Evolutionary conservation across 306 rosid species (phyloP).

Genomic region (Inga leiocalycina): DNA sequence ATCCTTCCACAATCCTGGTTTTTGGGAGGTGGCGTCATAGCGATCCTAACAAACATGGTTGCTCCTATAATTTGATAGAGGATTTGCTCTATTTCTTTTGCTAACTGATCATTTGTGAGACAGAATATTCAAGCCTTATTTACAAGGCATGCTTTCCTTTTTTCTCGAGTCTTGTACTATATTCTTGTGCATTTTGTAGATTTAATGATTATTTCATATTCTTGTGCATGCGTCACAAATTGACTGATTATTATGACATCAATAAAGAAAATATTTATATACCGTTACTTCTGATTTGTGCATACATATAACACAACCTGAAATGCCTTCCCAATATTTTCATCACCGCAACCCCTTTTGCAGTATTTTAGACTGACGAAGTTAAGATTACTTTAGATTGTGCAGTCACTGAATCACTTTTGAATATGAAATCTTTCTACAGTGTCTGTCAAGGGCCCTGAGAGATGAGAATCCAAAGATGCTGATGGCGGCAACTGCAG

Average conservation of each 20-base stretch:
- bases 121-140: neutral
- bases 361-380: slow-evolving; percentile 22
- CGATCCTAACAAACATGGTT: neutral
- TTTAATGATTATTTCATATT: neutral
- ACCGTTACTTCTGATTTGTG: neutral
- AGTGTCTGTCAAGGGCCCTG: slow-evolving; percentile 90
- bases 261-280: neutral
- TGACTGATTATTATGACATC: neutral
- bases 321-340: slow-evolving; percentile 10
- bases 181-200: neutral
- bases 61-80: neutral
- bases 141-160: neutral
- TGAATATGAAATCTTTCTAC: slow-evolving; percentile 34
- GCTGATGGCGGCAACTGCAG: slow-evolving; percentile 91
- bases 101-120: neutral
- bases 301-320: neutral
- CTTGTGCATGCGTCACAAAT: neutral
- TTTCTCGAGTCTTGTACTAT: neutral
- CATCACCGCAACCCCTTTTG: neutral
- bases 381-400: slow-evolving; percentile 10
- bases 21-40: neutral
- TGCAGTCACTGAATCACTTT: slow-evolving; percentile 20
- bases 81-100: neutral
- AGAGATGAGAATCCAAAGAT: slow-evolving; percentile 79
- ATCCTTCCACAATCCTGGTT: neutral